Evolutionary conservation across 2,329 filamentous ascomycete genomes (phyloP), one percentile per base, ranked within the genome.

Genomic region (Xylaria sp.): DNA sequence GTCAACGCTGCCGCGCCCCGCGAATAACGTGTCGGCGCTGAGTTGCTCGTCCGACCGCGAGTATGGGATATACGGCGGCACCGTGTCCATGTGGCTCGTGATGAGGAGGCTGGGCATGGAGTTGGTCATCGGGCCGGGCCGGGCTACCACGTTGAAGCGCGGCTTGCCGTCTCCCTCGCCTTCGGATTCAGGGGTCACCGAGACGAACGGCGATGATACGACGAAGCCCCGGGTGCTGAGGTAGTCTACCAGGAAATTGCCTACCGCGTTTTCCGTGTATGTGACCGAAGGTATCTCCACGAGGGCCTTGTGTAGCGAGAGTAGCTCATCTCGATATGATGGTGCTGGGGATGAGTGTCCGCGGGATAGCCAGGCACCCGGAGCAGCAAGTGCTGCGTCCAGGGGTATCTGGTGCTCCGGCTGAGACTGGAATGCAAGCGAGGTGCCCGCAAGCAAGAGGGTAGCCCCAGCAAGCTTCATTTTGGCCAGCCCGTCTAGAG

Each of bases 81-180:
- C 90, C 1, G 87, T 87, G 75, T 98, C 94, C 74, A 97, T 95
- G 78, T 97, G 94, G 65, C 91, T 94, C 1, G 90, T 90, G 1
- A 94, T 80, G n/a, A 93, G 82, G 11, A 93, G 9, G 85, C 81
- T 45, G 85, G 82, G 17, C 80, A 78, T 27, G 81, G 81, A 1
- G 73, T 73, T 27, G 24, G 24, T 27, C 24, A 27, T 27, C n/a
- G 83, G 80, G 68, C 87, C 79, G 0, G 81, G 82, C 84, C 84
- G 93, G 1, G 94, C 94, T 48, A 94, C 83, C 57, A 97, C 84
- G 75, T 97, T 97, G 83, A 91, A 94, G 50, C 92, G 86, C 4
- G 75, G 74, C 24, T 76, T 77, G 9, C 34, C 19, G 12, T 67
- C 59, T 9, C 63, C 63, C 39, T 67, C 47, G 30, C 73, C 65